Evolutionary conservation across 495 filamentous ascomycete species (phyloP).

Genomic region (Penicillium coffeae): DNA sequence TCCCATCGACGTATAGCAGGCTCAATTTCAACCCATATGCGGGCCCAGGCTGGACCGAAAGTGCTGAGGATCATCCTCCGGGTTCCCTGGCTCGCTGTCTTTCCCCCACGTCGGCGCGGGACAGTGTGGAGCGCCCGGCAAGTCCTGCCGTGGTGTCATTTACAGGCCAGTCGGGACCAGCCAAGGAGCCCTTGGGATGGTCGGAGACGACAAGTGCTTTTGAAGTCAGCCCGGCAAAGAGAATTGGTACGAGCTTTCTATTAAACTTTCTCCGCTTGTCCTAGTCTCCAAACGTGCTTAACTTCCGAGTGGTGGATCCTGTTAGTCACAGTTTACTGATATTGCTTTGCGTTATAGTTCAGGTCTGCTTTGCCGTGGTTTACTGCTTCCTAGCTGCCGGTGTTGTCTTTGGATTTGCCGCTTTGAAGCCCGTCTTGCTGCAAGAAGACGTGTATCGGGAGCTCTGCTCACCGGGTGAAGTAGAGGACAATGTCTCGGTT

Average conservation of each 20-base stretch:
- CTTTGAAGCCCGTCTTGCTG: slow-evolving; percentile 66
- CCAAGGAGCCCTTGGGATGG: slow-evolving; percentile 14
- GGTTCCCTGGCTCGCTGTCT: slow-evolving; percentile 14
- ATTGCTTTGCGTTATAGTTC: slow-evolving; percentile 22
- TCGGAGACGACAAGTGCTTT: slow-evolving; percentile 60
- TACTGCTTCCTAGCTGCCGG: slow-evolving; percentile 80
- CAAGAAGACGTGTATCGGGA: slow-evolving; percentile 62
- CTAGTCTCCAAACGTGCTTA: neutral
- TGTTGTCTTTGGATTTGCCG: slow-evolving; percentile 71
- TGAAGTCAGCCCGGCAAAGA: slow-evolving; percentile 60
- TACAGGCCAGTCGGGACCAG: neutral
- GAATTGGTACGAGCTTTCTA: slow-evolving; percentile 52
- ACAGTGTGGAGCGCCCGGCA: slow-evolving; percentile 10
- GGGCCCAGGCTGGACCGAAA: slow-evolving; percentile 38
- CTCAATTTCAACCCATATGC: slow-evolving; percentile 46
- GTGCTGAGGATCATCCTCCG: slow-evolving; percentile 23
- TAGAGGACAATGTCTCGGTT: slow-evolving; percentile 57
- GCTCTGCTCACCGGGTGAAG: slow-evolving; percentile 53
- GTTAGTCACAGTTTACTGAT: neutral
- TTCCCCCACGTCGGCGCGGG: slow-evolving; percentile 23
- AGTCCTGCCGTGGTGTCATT: neutral
- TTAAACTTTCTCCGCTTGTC: neutral
- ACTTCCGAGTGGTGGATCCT: neutral
- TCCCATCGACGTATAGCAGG: slow-evolving; percentile 38
- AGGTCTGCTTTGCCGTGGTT: slow-evolving; percentile 56